Conservation (phyloP, 331 rosid species). For the Phaseolus coccineus region DNA sequence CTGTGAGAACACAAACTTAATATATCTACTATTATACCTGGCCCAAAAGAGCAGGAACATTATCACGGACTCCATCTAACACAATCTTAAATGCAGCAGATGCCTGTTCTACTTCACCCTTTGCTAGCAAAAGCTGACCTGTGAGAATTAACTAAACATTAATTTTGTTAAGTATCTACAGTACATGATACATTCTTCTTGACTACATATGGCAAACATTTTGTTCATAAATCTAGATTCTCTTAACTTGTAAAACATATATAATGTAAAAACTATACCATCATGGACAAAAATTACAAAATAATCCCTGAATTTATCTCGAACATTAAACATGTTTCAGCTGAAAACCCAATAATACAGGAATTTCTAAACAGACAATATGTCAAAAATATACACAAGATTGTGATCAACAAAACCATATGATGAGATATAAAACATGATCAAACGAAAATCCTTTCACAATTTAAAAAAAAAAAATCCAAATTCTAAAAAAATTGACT, state of each 20-base stretch:
- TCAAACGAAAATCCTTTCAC: constrained; percentile 15
- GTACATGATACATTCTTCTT: constrained; percentile 34
- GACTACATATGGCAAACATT: constrained; percentile 27
- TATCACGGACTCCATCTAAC: constrained; percentile 90
- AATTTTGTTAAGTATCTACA: constrained; percentile 36
- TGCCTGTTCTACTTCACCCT: constrained; percentile 98
- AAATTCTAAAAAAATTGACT: constrained; percentile 22
- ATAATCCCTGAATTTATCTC: constrained; percentile 33
- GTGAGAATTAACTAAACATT: constrained; percentile 50
- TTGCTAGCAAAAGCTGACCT: constrained; percentile 98
- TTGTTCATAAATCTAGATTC: constrained; percentile 22
- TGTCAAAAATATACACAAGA: constrained; percentile 17
- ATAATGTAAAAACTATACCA: constrained; percentile 29
- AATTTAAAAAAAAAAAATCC: neutral
- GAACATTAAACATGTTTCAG: constrained; percentile 11
- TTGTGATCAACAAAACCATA: neutral
- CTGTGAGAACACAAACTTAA: neutral
- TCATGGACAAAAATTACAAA: constrained; percentile 20
- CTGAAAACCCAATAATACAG: constrained; percentile 17
- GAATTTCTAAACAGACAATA: constrained; percentile 29
- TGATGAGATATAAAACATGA: constrained; percentile 17
- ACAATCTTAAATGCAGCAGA: constrained; percentile 96
- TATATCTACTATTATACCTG: constrained; percentile 60
- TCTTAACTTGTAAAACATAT: constrained; percentile 6
- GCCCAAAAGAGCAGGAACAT: constrained; percentile 97